Evolutionary conservation across 176 grass and related monocot genomes (phyloP), one percentile per base, ranked within the genome.

Genomic region (Bothriochloa decipiens): DNA sequence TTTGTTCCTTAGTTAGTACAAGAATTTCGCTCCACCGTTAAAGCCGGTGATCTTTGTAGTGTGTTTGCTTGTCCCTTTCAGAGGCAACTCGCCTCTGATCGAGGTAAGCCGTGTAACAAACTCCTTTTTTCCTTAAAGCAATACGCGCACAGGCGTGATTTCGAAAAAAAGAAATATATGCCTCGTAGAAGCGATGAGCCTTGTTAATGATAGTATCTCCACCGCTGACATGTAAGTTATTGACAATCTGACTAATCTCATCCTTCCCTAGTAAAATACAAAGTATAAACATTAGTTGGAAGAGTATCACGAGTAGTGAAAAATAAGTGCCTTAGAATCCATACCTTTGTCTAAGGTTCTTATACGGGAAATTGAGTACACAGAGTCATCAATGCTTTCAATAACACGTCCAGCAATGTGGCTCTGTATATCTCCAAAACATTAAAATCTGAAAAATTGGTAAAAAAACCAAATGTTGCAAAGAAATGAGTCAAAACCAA

Each of bases 111-210:
- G n/a, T n/a, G n/a, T n/a, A n/a, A n/a, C n/a, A n/a, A n/a, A n/a
- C n/a, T n/a, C n/a, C n/a, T n/a, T n/a, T n/a, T n/a, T n/a, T n/a
- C n/a, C n/a, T n/a, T n/a, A n/a, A n/a, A n/a, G n/a, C n/a, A n/a
- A n/a, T n/a, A n/a, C n/a, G n/a, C n/a, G n/a, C n/a, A n/a, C n/a
- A n/a, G n/a, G n/a, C n/a, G n/a, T n/a, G n/a, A n/a, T n/a, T n/a
- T n/a, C n/a, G n/a, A n/a, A n/a, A n/a, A n/a, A n/a, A n/a, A n/a
- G 45, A 65, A 26, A 77, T 72, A 11, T 23, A 74, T 85, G 93
- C 95, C 76, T 72, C 35, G 86, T 97, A 95, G 72, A 91, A 93
- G 37, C n/a, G 81, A 93, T 85, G 87, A 91, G 95, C 90, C 52
- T 78, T 77, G 35, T 52, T 20, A 86, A 88, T 80, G 50, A 95